Evolutionary conservation across 345 rosid genomes (phyloP).

Genomic region (Sapria himalayana): DNA sequence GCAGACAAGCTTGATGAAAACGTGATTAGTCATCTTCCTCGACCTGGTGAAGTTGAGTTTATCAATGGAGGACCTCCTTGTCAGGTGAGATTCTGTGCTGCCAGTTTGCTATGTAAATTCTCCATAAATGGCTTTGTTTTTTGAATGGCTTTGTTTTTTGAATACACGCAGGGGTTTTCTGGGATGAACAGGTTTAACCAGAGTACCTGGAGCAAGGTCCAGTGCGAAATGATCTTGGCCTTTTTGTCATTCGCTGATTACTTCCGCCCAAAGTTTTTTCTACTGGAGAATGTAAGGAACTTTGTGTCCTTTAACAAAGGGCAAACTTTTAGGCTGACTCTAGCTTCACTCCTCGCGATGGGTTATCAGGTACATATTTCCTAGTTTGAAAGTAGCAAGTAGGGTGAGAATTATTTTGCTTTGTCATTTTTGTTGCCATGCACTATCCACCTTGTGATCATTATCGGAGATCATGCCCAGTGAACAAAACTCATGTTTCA

Average conservation of each 20-base stretch:
- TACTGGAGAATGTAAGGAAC: constrained; percentile 70
- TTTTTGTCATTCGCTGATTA: constrained; percentile 59
- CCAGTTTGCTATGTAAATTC: too few species aligned
- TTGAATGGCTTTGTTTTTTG: not conserved
- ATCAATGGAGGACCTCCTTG: constrained; percentile 97
- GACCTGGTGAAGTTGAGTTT: constrained; percentile 67
- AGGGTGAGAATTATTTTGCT: too few species aligned
- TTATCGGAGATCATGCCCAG: too few species aligned
- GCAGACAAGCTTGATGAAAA: constrained; percentile 21
- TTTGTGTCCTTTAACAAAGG: constrained; percentile 71
- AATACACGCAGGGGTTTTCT: constrained; percentile 61
- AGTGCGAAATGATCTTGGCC: constrained; percentile 41
- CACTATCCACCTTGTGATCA: too few species aligned
- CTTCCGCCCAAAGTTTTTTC: constrained; percentile 75
- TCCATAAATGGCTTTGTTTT: not conserved
- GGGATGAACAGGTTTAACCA: constrained; percentile 68
- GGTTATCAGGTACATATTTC: constrained; percentile 28
- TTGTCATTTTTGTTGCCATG: too few species aligned
- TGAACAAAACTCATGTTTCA: too few species aligned
- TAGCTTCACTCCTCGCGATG: constrained; percentile 48
- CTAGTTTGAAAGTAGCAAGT: too few species aligned
- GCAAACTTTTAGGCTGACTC: constrained; percentile 59
- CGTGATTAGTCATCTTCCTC: constrained; percentile 18
- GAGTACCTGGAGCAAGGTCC: constrained; percentile 66
- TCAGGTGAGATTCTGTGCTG: constrained; percentile 24